Base-by-base conservation (phyloP, 768 basidiomycete species). In the Russula vinacea region DNA sequence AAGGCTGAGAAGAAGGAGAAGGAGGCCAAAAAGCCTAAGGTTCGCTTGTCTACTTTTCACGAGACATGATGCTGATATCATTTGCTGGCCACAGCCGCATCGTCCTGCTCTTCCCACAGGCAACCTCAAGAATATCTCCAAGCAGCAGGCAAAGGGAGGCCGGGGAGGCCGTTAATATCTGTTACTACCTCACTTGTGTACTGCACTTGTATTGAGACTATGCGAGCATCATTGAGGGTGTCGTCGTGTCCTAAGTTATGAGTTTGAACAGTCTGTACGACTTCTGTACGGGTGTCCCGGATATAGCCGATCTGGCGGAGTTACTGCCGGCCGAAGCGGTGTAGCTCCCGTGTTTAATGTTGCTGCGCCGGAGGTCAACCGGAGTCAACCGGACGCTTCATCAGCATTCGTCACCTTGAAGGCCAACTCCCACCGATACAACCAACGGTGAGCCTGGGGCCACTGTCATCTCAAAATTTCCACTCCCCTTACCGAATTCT, bases 1-100 rank as follows among this genome's bases (percentile, higher is more conserved):
- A 98, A 98, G 85, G 83, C 86, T 29, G 94, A 94, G 81, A 98
- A 96, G 88, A 93, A 94, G 83, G 93, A 88, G 62, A 95, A 94
- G 83, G 93, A 95, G 83, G 78, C 80, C 58, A 93, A 92, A 85
- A 97, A 93, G 83, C 69, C 82, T 62, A 91, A 90, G 85, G 88
- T 90, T 35, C 51, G 81, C 77, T n/a, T 32, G 32, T 44, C 29
- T 6, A 60, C 37, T 19, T 54, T n/a, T 35, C 35, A 33, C 8
- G 32, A 39, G 16, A 8, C 42, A 37, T 19, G 33, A 19, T 26
- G 10, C 3, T 4, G 11, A 29, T 55, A 33, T 55, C 17, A 62
- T 53, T 24, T 29, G 5, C 54, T 29, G 5, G 10, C 3, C 71
- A 32, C 69, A 88, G 88, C 82, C 87, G 68, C 74, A 82, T 40